Conservation (phyloP, 768 basidiomycete species). For the Rhizopogon vesiculosus region DNA sequence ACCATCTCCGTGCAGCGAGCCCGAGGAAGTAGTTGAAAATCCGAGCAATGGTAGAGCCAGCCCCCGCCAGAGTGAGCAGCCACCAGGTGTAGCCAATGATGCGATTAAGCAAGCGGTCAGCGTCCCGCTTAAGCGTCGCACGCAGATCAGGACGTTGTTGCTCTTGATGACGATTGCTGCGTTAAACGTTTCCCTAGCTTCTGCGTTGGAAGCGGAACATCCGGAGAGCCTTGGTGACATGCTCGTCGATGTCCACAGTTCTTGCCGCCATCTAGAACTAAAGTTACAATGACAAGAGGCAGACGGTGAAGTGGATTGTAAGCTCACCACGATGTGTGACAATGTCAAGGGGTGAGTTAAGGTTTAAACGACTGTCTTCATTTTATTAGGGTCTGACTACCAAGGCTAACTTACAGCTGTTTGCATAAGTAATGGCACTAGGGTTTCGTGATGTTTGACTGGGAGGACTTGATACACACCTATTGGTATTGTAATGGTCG, state of each 20-base stretch:
- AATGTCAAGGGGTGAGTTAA: background rate
- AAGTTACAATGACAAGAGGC: background rate
- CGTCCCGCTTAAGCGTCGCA: constrained; percentile 53
- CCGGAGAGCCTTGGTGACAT: constrained; percentile 71
- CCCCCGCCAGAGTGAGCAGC: constrained; percentile 74
- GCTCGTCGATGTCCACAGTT: constrained; percentile 84
- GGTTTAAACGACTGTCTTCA: too few species aligned
- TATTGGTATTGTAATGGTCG: too few species aligned
- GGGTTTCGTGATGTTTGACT: too few species aligned
- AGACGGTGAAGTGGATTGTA: background rate
- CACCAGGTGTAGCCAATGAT: constrained; percentile 67
- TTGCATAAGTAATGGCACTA: too few species aligned
- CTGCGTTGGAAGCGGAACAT: constrained; percentile 77
- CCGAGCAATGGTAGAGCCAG: constrained; percentile 63
- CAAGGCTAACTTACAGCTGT: too few species aligned
- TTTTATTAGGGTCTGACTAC: too few species aligned
- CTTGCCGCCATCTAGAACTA: background rate
- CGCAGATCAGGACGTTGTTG: constrained; percentile 55
- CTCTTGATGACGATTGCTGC: constrained; percentile 88
- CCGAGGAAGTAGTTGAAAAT: constrained; percentile 70
- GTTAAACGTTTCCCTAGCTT: constrained; percentile 57
- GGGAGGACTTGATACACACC: too few species aligned
- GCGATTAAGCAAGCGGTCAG: constrained; percentile 67
- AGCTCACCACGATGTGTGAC: background rate
- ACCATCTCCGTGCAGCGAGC: constrained; percentile 61